phyloP scores from a whole-genome alignment of 805 yeast genomes.

The Lipomyces anomalus region DNA sequence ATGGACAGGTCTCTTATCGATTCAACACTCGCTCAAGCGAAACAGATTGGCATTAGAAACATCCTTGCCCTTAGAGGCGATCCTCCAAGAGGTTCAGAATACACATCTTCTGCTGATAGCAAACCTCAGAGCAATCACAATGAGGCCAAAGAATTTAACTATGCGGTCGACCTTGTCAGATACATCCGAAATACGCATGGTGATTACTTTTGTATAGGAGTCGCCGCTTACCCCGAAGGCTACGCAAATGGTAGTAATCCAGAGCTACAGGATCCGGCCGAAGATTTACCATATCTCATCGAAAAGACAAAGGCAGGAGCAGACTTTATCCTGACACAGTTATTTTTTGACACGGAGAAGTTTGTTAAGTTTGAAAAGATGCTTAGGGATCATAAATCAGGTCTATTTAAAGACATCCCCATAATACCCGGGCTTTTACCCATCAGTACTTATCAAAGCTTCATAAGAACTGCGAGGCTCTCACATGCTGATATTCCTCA shows the following conservation, averaged over 20 bases:
- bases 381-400: slow-evolving; percentile 31
- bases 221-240: slow-evolving; percentile 97
- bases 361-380: slow-evolving; percentile 58
- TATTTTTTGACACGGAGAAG: slow-evolving; percentile 81
- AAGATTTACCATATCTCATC: slow-evolving; percentile 71
- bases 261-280: slow-evolving; percentile 49
- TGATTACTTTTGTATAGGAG: slow-evolving; percentile 87
- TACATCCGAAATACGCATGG: slow-evolving; percentile 69
- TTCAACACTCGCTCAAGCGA: slow-evolving; percentile 66
- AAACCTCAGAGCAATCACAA: too few species aligned
- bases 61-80: slow-evolving; percentile 93
- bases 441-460: slow-evolving; percentile 73
- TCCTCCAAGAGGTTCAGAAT: slow-evolving; percentile 75
- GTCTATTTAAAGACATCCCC: slow-evolving; percentile 43
- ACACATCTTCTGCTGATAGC: slow-evolving; percentile 44
- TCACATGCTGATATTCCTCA: slow-evolving; percentile 81
- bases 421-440: slow-evolving; percentile 91
- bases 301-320: slow-evolving; percentile 94
- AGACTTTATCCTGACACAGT: slow-evolving; percentile 83
- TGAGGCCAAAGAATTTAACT: slow-evolving; percentile 48
- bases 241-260: slow-evolving; percentile 73
- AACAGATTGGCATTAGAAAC: slow-evolving; percentile 72
- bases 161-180: slow-evolving; percentile 80
- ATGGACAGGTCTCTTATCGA: slow-evolving; percentile 74
- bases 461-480: slow-evolving; percentile 80